A percentile compares a stretch with the other conserved stretches of the same genome.
Evolutionary conservation across 2,329 filamentous ascomycete species (phyloP).

Genomic region (Gaeumannomyces sp.): DNA sequence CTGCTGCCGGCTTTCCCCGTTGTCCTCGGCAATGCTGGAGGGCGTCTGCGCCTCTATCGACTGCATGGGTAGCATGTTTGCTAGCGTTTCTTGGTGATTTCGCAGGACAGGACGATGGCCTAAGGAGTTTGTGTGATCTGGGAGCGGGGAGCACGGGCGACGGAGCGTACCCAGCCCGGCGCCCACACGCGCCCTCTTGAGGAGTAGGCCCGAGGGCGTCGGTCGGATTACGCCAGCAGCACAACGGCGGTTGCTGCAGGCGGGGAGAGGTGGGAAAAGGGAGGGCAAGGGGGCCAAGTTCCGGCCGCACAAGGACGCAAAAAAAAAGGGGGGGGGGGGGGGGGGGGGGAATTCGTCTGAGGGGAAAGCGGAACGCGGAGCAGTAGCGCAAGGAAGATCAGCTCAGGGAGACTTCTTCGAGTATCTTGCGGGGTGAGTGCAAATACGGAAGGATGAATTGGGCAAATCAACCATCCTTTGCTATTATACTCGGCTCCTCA

Average conservation of each 20-base stretch:
- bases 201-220: slow-evolving; percentile 9
- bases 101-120: background rate
- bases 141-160: background rate
- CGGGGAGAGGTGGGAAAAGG: slow-evolving; percentile 17
- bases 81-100: background rate
- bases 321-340: slow-evolving; percentile 21
- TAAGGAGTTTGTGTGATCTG: too few relatives aligned
- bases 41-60: slow-evolving; percentile 42
- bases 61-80: slow-evolving; percentile 44
- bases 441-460: slow-evolving; percentile 18
- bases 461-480: slow-evolving; percentile 17
- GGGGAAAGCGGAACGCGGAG: background rate
- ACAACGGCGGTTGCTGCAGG: background rate
- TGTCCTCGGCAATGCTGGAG: slow-evolving; percentile 35
- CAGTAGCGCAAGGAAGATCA: background rate
- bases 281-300: slow-evolving; percentile 11
- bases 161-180: background rate
- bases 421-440: slow-evolving; percentile 20
- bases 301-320: slow-evolving; percentile 2
- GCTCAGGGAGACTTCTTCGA: slow-evolving; percentile 1
- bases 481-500: slow-evolving; percentile 10
- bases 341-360: slow-evolving; percentile 24
- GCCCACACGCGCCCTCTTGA: background rate
- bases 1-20: slow-evolving; percentile 46
- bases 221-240: slow-evolving; percentile 16